Evolutionary conservation across 2,329 filamentous ascomycete species (phyloP).

Genomic region (Penicillium sumatraense): DNA sequence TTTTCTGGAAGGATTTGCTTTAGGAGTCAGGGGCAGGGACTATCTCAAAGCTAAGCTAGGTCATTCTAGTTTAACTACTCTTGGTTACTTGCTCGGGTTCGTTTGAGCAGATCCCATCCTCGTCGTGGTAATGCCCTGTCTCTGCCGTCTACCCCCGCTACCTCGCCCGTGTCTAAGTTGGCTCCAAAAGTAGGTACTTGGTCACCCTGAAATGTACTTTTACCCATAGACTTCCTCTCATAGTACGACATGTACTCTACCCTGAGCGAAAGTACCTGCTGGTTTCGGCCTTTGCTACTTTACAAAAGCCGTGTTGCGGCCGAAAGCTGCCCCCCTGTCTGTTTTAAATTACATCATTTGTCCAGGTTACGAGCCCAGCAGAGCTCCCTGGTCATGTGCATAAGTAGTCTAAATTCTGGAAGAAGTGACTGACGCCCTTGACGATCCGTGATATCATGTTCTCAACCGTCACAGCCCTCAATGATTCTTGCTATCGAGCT

Average conservation of each 20-base stretch:
- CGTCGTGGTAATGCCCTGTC: neutral
- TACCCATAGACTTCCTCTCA: neutral
- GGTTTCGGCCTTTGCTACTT: neutral
- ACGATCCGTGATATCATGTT: neutral
- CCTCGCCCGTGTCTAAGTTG: neutral
- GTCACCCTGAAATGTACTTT: neutral
- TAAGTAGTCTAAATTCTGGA: neutral
- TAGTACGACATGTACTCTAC: neutral
- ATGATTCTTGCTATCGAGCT: neutral
- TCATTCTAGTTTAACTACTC: neutral
- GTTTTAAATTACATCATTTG: neutral
- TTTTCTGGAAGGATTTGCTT: neutral
- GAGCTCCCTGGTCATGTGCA: neutral
- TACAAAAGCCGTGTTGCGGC: neutral
- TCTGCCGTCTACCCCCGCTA: neutral
- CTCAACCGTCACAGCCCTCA: neutral
- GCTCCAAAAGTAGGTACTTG: neutral
- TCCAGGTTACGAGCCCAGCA: neutral
- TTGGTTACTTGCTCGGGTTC: neutral
- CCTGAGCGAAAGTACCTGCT: neutral
- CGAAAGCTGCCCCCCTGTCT: neutral
- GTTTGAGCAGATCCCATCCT: neutral
- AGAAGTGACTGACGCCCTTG: neutral
- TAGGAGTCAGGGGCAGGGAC: neutral
- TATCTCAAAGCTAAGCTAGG: neutral